phyloP scores from a whole-genome alignment of 257 asterid genomes.

The Fraxinus quadrangulata region DNA sequence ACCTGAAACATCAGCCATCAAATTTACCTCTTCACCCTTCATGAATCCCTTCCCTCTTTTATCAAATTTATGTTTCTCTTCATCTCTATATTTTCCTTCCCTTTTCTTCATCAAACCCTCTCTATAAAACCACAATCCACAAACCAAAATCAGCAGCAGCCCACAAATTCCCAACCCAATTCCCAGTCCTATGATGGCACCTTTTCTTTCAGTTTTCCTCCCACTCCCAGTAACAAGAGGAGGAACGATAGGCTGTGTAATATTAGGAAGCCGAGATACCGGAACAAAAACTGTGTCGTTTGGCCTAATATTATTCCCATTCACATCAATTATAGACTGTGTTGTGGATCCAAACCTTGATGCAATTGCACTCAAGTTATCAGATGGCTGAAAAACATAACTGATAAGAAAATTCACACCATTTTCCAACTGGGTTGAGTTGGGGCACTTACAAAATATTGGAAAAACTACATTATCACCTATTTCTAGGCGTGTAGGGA shows the following conservation, averaged over 20 bases:
- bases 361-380: slow-evolving; percentile 50
- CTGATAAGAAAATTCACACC: slow-evolving; percentile 49
- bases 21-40: slow-evolving; percentile 58
- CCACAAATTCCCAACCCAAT: slow-evolving; percentile 66
- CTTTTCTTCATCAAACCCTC: slow-evolving; percentile 38
- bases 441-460: slow-evolving; percentile 82
- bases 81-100: slow-evolving; percentile 36
- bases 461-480: slow-evolving; percentile 59
- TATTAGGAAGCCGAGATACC: slow-evolving; percentile 55
- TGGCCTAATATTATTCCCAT: slow-evolving; percentile 44
- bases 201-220: slow-evolving; percentile 39
- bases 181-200: slow-evolving; percentile 60
- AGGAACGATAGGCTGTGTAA: slow-evolving; percentile 50
- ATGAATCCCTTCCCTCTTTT: slow-evolving; percentile 31
- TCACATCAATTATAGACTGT: slow-evolving; percentile 46
- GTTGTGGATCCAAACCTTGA: slow-evolving; percentile 48
- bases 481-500: slow-evolving; percentile 30
- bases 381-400: slow-evolving; percentile 71
- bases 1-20: slow-evolving; percentile 89
- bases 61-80: slow-evolving; percentile 33
- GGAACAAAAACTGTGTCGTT: slow-evolving; percentile 71
- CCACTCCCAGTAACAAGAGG: slow-evolving; percentile 15
- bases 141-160: slow-evolving; percentile 37
- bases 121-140: slow-evolving; percentile 47
- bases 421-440: slow-evolving; percentile 35